Conservation (phyloP, 2,329 filamentous ascomycete species). For the Cladosporium austrohemisphaericum region DNA sequence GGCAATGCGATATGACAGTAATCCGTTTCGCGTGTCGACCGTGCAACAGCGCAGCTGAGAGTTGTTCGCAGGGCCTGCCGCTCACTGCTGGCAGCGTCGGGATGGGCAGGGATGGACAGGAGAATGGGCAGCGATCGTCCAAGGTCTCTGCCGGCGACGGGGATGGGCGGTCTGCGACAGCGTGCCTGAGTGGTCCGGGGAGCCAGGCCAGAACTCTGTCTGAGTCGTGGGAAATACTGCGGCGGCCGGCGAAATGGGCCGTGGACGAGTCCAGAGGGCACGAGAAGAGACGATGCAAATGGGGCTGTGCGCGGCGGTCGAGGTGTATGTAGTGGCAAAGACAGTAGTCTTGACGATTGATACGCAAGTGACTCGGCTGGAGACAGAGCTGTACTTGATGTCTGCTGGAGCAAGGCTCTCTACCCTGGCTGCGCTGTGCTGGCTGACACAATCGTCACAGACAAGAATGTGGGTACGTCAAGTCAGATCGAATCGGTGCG, state of each 20-base stretch:
- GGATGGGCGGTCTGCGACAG: conserved; percentile 12
- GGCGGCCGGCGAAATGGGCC: conserved; percentile 1
- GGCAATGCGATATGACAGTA: background rate
- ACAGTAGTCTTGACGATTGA: too few relatives aligned
- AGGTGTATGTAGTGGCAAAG: too few relatives aligned
- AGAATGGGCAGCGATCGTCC: conserved; percentile 9
- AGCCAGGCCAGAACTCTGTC: conserved; percentile 3
- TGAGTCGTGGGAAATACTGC: background rate
- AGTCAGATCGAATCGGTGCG: too few relatives aligned
- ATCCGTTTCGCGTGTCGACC: background rate
- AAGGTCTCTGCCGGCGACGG: background rate
- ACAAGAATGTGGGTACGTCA: too few relatives aligned
- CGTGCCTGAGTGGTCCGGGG: conserved; percentile 4
- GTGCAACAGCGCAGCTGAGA: background rate
- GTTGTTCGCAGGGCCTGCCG: background rate
- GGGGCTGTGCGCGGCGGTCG: background rate
- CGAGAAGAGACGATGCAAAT: conserved; percentile 4
- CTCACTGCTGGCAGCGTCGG: background rate
- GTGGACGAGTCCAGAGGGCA: conserved; percentile 4
- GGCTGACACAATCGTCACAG: conserved; percentile 1
- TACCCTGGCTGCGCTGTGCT: too few relatives aligned
- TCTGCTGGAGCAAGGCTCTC: too few relatives aligned
- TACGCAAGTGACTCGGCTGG: too few relatives aligned
- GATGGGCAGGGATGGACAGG: conserved; percentile 11
- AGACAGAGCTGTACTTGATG: too few relatives aligned